Conservation (phyloP, 1,284 basidiomycete species). For the Boletus sp. region DNA sequence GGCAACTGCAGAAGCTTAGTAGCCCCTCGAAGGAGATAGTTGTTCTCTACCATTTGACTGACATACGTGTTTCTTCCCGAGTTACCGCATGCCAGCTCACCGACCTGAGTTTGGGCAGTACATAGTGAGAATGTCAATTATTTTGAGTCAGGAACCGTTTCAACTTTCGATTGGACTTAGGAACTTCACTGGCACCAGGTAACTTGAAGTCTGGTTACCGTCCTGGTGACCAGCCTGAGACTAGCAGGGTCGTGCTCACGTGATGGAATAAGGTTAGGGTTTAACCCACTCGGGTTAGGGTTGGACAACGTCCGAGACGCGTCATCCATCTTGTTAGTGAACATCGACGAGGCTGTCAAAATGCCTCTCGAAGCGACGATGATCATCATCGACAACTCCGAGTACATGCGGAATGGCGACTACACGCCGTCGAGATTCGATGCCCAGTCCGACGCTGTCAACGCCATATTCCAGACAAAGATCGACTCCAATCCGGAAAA, state of each 20-base stretch:
- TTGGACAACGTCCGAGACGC: conserved; percentile 15
- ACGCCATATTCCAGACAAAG: conserved; percentile 89
- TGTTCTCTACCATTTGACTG: not conserved
- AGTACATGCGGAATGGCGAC: conserved; percentile 96
- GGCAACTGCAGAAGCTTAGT: not conserved
- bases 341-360: conserved; percentile 34
- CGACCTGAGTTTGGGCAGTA: no score
- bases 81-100: no score
- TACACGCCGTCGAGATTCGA: conserved; percentile 85
- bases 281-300: conserved; percentile 9
- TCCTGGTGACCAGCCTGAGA: no score
- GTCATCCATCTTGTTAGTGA: conserved; percentile 26
- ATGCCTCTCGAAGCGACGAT: conserved; percentile 95
- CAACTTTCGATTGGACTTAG: no score
- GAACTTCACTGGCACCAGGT: no score
- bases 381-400: conserved; percentile 91
- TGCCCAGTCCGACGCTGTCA: conserved; percentile 91
- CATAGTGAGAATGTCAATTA: no score
- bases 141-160: no score
- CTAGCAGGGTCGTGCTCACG: no score
- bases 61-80: not conserved
- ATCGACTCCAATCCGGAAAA: conserved; percentile 95
- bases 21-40: not conserved
- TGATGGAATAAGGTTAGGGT: conserved; percentile 18
- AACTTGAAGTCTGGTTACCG: no score